Base-by-base conservation (phyloP, 257 asterid species). In the Penstemon newberryi region DNA sequence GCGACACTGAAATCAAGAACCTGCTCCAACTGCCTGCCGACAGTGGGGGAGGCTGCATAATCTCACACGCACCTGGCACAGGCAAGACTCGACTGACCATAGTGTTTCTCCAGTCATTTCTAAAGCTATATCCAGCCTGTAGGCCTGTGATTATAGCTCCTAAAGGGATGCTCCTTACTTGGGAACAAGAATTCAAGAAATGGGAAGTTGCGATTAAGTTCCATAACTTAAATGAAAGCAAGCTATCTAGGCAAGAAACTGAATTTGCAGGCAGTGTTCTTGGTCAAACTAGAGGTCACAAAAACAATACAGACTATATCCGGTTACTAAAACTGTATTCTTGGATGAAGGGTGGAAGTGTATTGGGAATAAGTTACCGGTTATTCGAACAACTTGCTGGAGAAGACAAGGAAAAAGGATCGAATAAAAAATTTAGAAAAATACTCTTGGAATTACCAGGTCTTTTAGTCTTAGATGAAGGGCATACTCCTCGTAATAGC, bases 11-110 rank as follows among this genome's bases (percentile, higher is more conserved):
- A 40, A 54, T 87, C 7, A 72, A 92, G 51, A 84, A 83, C 8
- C 81, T 86, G 44, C 41, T n/a, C 39, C 56, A 44, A 7, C 79
- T 70, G 0, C 66, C 78, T 0, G 41, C 81, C 0, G 38, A 43
- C 3, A 80, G 73, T 0, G 89, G 96, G 49, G 72, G 81, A 5
- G 95, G 98, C 69, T 87, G 96, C 83, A 86, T 92, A 46, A 86
- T 92, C 57, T 89, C 95, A 3, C 98, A 92, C 54, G 94, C 89
- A 4, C 98, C 96, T n/a, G 95, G 97, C 36, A 89, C 97, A 0
- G 96, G 98, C 63, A 87, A 92, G 75, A 84, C 93, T 60, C 83
- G 85, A 11, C 83, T 89, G 44, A 78, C 88, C 6, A 75, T 92
- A 39, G 88, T 84, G 42, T 89, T 92, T 65, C 84, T 86, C 70